Conservation (phyloP, 2,329 filamentous ascomycete species). For the Dactylellina leptospora region DNA sequence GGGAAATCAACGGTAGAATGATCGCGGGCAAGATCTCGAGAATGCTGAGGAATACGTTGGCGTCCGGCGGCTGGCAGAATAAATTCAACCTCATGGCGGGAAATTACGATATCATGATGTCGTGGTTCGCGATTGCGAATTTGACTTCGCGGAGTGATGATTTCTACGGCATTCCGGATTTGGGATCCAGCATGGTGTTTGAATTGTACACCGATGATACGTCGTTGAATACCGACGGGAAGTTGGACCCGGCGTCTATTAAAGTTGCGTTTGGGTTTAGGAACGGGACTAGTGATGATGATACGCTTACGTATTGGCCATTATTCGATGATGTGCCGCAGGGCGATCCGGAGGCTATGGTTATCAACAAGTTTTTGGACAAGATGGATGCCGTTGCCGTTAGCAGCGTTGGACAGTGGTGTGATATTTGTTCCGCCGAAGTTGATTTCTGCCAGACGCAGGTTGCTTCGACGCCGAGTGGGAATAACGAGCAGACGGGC, state of each 20-base stretch:
- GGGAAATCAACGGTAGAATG: conserved; percentile 28
- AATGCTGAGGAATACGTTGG: conserved; percentile 13
- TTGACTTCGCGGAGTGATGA: conserved; percentile 39
- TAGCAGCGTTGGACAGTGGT: conserved; percentile 26
- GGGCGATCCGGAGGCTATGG: conserved; percentile 17
- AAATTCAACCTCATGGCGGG: conserved; percentile 40
- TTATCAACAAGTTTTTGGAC: conserved; percentile 17
- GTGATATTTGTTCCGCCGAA: conserved; percentile 16
- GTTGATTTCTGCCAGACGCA: conserved; percentile 11
- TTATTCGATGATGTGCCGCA: conserved; percentile 37
- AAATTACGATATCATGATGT: conserved; percentile 41
- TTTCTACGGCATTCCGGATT: conserved; percentile 41
- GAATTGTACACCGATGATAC: conserved; percentile 46
- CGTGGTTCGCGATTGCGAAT: conserved; percentile 41
- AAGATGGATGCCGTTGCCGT: conserved; percentile 25
- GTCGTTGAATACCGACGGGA: conserved; percentile 8
- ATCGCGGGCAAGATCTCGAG: conserved; percentile 26
- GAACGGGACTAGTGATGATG: conserved; percentile 38
- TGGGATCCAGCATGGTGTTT: conserved; percentile 51
- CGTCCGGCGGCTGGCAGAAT: conserved; percentile 19
- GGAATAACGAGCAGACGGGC: not conserved
- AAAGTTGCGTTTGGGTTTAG: conserved; percentile 46
- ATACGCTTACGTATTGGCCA: conserved; percentile 51
- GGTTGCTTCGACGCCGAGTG: not conserved
- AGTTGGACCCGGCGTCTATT: conserved; percentile 1